Evolutionary conservation across 257 asterid genomes (phyloP), one percentile per base, ranked within the genome.

Genomic region (Cruciata laevipes): DNA sequence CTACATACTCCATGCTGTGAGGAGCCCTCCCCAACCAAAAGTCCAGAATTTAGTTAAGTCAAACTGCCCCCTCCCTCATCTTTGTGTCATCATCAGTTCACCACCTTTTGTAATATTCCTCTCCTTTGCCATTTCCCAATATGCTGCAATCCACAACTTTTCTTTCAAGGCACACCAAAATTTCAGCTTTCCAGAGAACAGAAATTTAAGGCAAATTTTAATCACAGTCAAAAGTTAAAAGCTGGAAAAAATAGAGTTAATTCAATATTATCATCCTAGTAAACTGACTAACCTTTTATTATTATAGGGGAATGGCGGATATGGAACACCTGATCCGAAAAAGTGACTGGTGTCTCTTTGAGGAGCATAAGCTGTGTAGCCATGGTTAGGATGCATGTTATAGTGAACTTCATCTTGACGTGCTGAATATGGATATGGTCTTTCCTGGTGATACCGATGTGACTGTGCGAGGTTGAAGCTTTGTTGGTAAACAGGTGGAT

Each of bases 381-480:
- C 71, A 58, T 58, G n/a, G 30, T 23, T 5, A 21, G 49, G 67
- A 32, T 7, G 21, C 20, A 7, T 17, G 25, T 58, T 66, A 42
- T 30, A 1, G 47, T 20, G 58, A 37, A 4, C 66, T 30, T 13
- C 21, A 14, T 59, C 62, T 40, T 69, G 37, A 17, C 6, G 35
- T 63, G 67, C 49, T 63, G 62, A 65, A 58, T 14, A 31, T 25
- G 74, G 58, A 49, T 37, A 37, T 51, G 55, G 57, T 11, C 53
- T 11, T 35, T 40, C 67, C 47, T 71, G 77, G 69, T 67, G 24
- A 47, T 58, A 65, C 31, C 59, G 68, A 51, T 64, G 74, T n/a
- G 78, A 62, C 6, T 63, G 72, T 53, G 55, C 20, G 14, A 16
- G 32, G 69, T 11, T 7, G 40, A 38, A 37, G 24, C 13, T 40